These are phyloP conservation scores for Cyclostephanos tholiformis DNA, from an alignment of 108 stramenopile species.

Conservation along the genomic window DNA sequence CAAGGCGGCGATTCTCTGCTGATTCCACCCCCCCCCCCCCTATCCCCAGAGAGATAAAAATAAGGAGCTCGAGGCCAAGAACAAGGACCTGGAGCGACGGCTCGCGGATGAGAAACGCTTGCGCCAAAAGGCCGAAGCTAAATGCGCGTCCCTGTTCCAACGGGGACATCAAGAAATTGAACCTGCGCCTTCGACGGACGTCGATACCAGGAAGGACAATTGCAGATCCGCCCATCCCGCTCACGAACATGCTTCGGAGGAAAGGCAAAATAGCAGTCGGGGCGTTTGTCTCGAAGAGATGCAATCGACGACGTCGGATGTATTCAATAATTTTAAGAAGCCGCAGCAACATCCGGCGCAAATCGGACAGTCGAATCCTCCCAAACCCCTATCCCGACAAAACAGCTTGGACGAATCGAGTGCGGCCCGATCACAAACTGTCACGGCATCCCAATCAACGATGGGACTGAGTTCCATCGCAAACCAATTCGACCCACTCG, in stretches of 20 bases:
- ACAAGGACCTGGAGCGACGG: constrained; percentile 61
- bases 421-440: background rate
- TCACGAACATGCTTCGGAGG: background rate
- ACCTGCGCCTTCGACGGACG: background rate
- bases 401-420: constrained; percentile 1
- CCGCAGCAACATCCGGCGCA: background rate
- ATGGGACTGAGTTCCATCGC: background rate
- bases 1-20: background rate
- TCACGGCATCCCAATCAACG: background rate
- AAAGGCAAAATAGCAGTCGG: background rate
- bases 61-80: constrained; percentile 80
- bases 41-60: constrained; percentile 69
- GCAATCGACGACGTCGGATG: background rate
- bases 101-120: constrained; percentile 63
- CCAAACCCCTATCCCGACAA: background rate
- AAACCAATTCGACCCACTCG: background rate
- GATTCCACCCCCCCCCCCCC: background rate
- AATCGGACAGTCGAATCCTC: background rate
- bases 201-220: background rate
- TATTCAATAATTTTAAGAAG: background rate
- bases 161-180: constrained; percentile 9
- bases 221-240: background rate
- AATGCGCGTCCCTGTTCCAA: constrained; percentile 37
- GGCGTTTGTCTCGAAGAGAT: background rate
- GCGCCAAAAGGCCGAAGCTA: constrained; percentile 57